Base-by-base conservation (phyloP, 768 basidiomycete species). In the Termitomyces sp. region DNA sequence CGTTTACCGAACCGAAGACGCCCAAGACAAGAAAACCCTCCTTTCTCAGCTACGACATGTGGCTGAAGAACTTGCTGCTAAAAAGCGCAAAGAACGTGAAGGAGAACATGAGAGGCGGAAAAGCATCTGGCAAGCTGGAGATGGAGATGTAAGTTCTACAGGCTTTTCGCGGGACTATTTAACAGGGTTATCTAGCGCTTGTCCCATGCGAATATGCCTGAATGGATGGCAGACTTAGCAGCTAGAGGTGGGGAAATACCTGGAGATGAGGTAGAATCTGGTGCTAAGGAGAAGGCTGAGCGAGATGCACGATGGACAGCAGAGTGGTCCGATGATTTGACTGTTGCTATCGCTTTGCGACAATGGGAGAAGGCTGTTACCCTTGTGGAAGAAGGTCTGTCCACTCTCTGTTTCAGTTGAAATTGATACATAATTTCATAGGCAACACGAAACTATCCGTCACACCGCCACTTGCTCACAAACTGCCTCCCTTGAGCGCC, bases 1-100 rank as follows among this genome's bases (percentile, higher is more conserved):
- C 68, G 94, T 99, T 7, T 98, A 93, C 71, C 86, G 95, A 37
- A 92, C 92, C 2, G 92, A 95, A 58, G 80, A 79, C 8, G 67
- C 85, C 0, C 76, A 86, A 27, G 94, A 98, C 67, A 99, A 99
- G 78, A 95, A 91, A 72, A 77, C 80, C 9, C 79, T 98, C 0
- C 79, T 99, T 15, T 72, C 85, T 0, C 88, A 94, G 61, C 93
- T 98, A 75, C 85, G 95, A 34, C 90, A 92, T 66, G 90, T 95
- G 4, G 93, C 95, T 0, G 95, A 98, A 69, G 96, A 98, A 66
- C 78, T 97, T 4, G 81, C 89, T 8, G 84, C 88, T 45, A 92
- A 93, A 73, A 89, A 85, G 66, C 85, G 95, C 56, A 96, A 94
- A 71, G 94, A 98, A 67, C 89, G 94, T 57, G 90, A 98, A 74